phyloP scores from a whole-genome alignment of 2,329 filamentous ascomycete genomes.

The Colletotrichum spinosum region DNA sequence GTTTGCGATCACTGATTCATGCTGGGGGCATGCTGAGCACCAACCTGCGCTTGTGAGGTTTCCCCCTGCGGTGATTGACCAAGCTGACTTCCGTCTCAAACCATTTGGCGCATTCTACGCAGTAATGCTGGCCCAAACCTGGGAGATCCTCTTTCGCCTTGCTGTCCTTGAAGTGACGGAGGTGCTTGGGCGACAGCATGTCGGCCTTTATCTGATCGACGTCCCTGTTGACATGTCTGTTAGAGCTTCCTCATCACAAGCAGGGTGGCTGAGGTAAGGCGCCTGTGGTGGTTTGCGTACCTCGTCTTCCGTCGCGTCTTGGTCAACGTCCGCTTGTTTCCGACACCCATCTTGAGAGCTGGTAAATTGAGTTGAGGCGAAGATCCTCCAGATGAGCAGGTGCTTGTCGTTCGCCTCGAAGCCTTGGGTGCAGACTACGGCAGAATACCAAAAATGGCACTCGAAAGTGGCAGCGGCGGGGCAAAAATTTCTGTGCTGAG shows the following conservation, averaged over 20 bases:
- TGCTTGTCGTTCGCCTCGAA: too few relatives aligned
- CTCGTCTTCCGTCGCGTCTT: conserved; percentile 81
- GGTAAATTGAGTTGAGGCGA: not conserved
- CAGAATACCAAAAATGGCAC: conserved; percentile 19
- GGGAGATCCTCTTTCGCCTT: conserved; percentile 90
- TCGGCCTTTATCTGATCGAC: conserved; percentile 93
- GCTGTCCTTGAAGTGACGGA: conserved; percentile 80
- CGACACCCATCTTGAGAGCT: conserved; percentile 71
- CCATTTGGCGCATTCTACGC: conserved; percentile 94
- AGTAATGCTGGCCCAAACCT: conserved; percentile 87
- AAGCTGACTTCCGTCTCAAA: conserved; percentile 88
- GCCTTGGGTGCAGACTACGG: not conserved
- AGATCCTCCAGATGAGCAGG: not conserved
- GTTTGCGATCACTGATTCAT: not conserved
- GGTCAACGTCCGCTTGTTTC: conserved; percentile 73
- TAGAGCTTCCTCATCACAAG: conserved; percentile 7
- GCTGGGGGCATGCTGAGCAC: conserved; percentile 32
- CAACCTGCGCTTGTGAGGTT: conserved; percentile 92
- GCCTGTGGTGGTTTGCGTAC: conserved; percentile 51
- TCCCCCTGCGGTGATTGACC: conserved; percentile 81
- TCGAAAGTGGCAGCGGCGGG: conserved; percentile 19
- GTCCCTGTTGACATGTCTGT: conserved; percentile 68
- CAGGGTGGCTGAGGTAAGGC: too few relatives aligned
- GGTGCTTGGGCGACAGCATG: conserved; percentile 80
- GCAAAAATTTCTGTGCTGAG: conserved; percentile 20